Evolutionary conservation across 805 yeast species (phyloP).

Genomic region (Metschnikowia orientalis): DNA sequence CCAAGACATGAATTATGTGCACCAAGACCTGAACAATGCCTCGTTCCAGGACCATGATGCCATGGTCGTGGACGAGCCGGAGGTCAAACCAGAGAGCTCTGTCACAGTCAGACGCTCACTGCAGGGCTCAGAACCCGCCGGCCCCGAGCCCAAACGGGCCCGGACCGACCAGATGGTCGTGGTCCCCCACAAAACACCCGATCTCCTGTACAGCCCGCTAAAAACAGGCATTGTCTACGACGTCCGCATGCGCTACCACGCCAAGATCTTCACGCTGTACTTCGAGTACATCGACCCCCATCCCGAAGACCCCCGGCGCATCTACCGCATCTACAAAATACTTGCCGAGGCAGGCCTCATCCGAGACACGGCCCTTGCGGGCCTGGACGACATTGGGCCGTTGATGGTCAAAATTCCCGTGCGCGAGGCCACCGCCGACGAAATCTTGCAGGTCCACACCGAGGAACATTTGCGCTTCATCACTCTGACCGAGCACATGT

Average conservation of each 20-base stretch:
- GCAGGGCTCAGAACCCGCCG: neutral
- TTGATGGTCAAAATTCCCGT: constrained; percentile 86
- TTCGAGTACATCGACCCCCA: constrained; percentile 96
- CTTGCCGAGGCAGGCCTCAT: constrained; percentile 92
- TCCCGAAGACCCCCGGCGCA: constrained; percentile 97
- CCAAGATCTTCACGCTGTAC: constrained; percentile 86
- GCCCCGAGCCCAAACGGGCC: constrained; percentile 5
- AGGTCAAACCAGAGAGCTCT: neutral
- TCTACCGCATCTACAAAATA: constrained; percentile 87
- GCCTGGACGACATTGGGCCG: constrained; percentile 73
- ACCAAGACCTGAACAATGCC: no score
- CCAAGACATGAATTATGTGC: no score
- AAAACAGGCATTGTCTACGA: constrained; percentile 96
- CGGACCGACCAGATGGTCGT: constrained; percentile 22
- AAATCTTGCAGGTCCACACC: constrained; percentile 81
- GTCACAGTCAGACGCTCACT: no score
- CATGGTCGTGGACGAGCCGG: neutral
- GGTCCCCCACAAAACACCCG: constrained; percentile 62
- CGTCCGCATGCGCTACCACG: constrained; percentile 96
- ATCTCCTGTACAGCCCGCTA: constrained; percentile 63
- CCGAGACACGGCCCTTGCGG: constrained; percentile 69
- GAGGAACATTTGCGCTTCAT: constrained; percentile 73
- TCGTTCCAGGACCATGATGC: no score
- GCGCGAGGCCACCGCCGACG: constrained; percentile 83
- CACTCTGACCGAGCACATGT: constrained; percentile 71